Base-by-base conservation (phyloP, 2,329 filamentous ascomycete species). In the Chaetomium sp. region DNA sequence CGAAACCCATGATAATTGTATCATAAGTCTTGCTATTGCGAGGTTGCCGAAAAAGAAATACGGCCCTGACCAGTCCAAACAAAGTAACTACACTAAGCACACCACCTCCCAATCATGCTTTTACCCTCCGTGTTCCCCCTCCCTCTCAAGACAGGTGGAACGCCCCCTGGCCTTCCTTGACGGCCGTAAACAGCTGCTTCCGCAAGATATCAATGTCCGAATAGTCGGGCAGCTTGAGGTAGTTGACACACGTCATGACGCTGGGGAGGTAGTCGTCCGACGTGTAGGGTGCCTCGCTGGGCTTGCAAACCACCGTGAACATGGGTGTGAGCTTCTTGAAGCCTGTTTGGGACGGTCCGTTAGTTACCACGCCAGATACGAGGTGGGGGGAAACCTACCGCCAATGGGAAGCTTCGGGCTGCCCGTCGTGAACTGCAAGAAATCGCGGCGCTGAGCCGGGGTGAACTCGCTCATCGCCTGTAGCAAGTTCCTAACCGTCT, bases 221-320 rank as follows among this genome's bases (percentile, higher is more conserved):
- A 78, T 99, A 99, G 78, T 99, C 92, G 23, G 95, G 95, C 74
- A 99, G 85, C 79, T 99, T 99, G 73, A 99, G 87, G 76, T 99
- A 99, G 78, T 99, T 99, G 78, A 97, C 95, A 76, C 96, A 99
- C 12, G 96, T 99, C 96, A 99, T 99, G 76, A 99, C 96, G 75
- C 93, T 98, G 13, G 96, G 95, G n/a, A 99, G 85, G 74, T 98
- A 99, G 79, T 99, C 95, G 74, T 99, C 95, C 4, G 94, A 94
- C 3, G 89, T 90, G 76, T 93, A 95, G 1, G 95, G 95, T 19
- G 92, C 88, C 75, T 99, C 95, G 77, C 92, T 96, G n/a, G 94
- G 94, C 78, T 97, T 97, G 84, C 95, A 98, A 51, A 99, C 95
- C 68, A 99, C 95, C 3, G 95, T 99, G 76, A 99, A 98, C 89